phyloP scores from a whole-genome alignment of 768 basidiomycete genomes.

The Ramaria sp. region DNA sequence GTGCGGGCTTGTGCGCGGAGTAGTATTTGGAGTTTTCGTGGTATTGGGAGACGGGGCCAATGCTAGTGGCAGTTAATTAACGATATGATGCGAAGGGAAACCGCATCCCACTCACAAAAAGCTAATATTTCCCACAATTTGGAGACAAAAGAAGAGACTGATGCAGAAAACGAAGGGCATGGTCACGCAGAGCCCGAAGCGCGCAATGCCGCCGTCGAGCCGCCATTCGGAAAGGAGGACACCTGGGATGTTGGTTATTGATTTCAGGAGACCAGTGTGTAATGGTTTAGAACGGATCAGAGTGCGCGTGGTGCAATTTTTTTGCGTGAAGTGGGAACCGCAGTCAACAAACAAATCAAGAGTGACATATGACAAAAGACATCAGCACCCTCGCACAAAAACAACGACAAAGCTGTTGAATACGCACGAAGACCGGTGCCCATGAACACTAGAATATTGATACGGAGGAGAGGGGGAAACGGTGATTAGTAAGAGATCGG shows the following conservation, averaged over 20 bases:
- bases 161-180: conserved; percentile 69
- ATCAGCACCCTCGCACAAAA: no score
- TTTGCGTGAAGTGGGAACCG: neutral
- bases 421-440: conserved; percentile 37
- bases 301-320: neutral
- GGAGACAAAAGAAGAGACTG: conserved; percentile 29
- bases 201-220: conserved; percentile 48
- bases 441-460: conserved; percentile 45
- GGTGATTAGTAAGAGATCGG: neutral
- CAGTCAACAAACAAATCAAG: neutral
- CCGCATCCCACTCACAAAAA: neutral
- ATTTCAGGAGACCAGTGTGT: no score
- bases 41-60: conserved; percentile 80
- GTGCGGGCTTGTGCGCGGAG: conserved; percentile 52
- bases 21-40: conserved; percentile 81
- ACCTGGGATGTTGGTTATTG: neutral
- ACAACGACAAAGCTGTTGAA: no score
- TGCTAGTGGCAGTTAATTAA: conserved; percentile 23
- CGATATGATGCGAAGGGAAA: neutral
- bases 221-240: conserved; percentile 56
- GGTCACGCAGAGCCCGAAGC: conserved; percentile 58
- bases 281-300: no score
- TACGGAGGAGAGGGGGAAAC: neutral
- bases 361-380: neutral
- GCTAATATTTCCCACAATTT: conserved; percentile 11